Conservation (phyloP, 371 early-diverging fungal species). For the Mortierella sp. region DNA sequence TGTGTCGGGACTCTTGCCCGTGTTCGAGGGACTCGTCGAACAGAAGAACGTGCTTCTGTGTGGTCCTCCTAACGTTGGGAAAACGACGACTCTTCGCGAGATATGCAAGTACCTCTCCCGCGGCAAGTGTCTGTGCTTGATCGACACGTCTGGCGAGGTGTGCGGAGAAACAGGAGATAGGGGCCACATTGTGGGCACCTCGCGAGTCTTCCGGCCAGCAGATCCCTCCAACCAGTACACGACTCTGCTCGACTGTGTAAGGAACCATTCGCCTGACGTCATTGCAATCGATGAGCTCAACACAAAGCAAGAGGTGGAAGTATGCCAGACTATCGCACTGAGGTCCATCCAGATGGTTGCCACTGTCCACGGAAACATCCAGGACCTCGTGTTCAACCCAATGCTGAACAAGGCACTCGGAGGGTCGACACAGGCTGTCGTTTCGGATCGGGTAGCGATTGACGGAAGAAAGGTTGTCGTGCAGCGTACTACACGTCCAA, state of each 20-base stretch:
- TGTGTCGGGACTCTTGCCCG: neutral
- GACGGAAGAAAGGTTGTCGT: constrained; percentile 17
- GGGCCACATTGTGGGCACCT: neutral
- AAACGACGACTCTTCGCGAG: constrained; percentile 2
- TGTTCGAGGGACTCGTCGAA: neutral
- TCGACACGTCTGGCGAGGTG: constrained; percentile 23
- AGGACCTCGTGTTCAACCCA: constrained; percentile 21
- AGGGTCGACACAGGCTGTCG: constrained; percentile 16
- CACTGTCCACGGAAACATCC: constrained; percentile 21
- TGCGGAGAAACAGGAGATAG: constrained; percentile 19
- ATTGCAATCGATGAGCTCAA: neutral
- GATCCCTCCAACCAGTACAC: neutral
- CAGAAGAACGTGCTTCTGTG: neutral
- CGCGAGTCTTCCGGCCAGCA: neutral
- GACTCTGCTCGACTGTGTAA: neutral
- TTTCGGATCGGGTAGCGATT: constrained; percentile 19
- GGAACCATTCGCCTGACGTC: neutral
- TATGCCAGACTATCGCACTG: constrained; percentile 24
- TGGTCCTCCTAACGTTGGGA: neutral
- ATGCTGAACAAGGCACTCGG: constrained; percentile 27
- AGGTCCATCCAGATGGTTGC: constrained; percentile 31
- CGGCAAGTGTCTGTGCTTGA: constrained; percentile 17
- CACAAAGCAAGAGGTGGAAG: constrained; percentile 10
- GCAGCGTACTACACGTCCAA: constrained; percentile 19
- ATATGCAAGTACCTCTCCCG: constrained; percentile 24